phyloP scores from a whole-genome alignment of 805 yeast species.

The Wickerhamomyces queroliae region DNA sequence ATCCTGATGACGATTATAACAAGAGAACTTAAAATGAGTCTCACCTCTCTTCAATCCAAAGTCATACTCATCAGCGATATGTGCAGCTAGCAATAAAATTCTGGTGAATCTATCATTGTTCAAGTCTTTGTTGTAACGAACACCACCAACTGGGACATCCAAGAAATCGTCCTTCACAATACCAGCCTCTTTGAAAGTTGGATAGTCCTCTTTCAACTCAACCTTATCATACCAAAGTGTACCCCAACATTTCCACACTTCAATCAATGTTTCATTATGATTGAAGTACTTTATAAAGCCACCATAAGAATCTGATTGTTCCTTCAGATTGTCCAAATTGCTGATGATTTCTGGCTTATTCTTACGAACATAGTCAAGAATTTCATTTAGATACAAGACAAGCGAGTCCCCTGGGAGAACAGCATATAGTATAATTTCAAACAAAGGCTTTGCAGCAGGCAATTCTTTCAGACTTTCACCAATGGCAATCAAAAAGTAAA shows the following conservation, averaged over 20 bases:
- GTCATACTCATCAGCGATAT: slow-evolving; percentile 43
- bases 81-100: slow-evolving; percentile 43
- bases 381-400: slow-evolving; percentile 55
- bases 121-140: slow-evolving; percentile 31
- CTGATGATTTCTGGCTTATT: slow-evolving; percentile 9
- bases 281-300: slow-evolving; percentile 44
- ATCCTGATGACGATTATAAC: slow-evolving; percentile 5
- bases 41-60: slow-evolving; percentile 49
- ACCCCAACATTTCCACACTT: slow-evolving; percentile 85
- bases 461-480: slow-evolving; percentile 45
- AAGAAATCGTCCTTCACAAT: slow-evolving; percentile 47
- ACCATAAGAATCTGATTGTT: slow-evolving; percentile 19
- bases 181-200: slow-evolving; percentile 46
- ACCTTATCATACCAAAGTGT: slow-evolving; percentile 71
- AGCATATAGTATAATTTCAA: slow-evolving; percentile 45
- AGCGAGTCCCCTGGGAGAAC: slow-evolving; percentile 67
- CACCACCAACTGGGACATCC: slow-evolving; percentile 65
- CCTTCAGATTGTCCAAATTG: slow-evolving; percentile 16
- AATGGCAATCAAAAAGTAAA: slow-evolving; percentile 62
- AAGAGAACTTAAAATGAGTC: slow-evolving; percentile 37
- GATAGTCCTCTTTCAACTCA: slow-evolving; percentile 45
- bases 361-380: slow-evolving; percentile 32
- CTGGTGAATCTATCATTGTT: slow-evolving; percentile 48
- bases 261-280: slow-evolving; percentile 59
- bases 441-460: slow-evolving; percentile 41